Conservation (phyloP, 2,329 filamentous ascomycete species). For the Diaporthe ilicicola region DNA sequence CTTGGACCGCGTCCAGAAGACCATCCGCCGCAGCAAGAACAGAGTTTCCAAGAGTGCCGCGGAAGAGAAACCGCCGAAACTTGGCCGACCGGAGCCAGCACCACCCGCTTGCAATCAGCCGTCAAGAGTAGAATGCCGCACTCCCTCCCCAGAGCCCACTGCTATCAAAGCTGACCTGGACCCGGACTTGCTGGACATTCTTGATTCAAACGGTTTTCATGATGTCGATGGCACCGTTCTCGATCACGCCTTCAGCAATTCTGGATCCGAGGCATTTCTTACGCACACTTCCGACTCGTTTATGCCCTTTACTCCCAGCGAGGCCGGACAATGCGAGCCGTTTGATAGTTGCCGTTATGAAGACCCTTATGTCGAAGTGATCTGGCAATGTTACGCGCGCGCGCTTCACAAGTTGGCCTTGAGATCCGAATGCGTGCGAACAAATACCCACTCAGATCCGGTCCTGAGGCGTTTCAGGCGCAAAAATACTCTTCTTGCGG, state of each 20-base stretch:
- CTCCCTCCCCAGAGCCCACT: conserved; percentile 25
- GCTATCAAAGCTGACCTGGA: neutral
- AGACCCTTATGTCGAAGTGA: conserved; percentile 5
- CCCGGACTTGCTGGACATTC: neutral
- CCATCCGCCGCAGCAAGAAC: conserved; percentile 30
- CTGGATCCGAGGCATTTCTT: neutral
- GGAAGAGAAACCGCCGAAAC: neutral
- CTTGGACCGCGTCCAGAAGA: conserved; percentile 18
- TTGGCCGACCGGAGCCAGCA: conserved; percentile 11
- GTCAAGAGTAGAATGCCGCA: conserved; percentile 27
- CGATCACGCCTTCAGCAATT: neutral
- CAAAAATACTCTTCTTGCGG: conserved; percentile 24
- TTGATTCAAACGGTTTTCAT: neutral
- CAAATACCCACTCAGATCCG: neutral
- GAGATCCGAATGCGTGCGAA: neutral
- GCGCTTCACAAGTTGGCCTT: conserved; percentile 21
- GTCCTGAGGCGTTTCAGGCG: conserved; percentile 7
- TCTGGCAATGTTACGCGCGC: conserved; percentile 17
- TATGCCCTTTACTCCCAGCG: neutral
- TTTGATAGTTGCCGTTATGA: conserved; percentile 1
- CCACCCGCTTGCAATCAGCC: conserved; percentile 14
- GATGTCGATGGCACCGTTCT: neutral
- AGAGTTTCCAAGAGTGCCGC: conserved; percentile 17
- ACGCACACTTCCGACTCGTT: neutral
- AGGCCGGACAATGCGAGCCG: neutral